Percentiles rank a stretch among this genome's conserved stretches.
These are phyloP conservation scores for Trichoderma polysporum DNA, from an alignment of 2,329 filamentous ascomycete genomes.

Conservation along the genomic window DNA sequence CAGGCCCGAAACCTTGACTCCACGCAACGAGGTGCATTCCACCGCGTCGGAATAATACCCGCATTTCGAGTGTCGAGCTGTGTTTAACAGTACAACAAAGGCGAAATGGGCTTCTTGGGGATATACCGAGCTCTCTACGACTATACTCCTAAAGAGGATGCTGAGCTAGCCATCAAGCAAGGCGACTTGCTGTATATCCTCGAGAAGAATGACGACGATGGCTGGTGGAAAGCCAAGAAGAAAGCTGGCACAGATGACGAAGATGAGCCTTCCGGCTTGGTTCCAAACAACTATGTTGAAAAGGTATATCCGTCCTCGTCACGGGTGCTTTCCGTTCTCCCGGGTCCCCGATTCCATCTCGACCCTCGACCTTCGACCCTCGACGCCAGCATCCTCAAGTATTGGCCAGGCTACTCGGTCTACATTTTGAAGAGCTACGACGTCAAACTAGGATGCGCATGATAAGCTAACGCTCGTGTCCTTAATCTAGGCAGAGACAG, in stretches of 20 bases:
- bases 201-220: slow-evolving; percentile 73
- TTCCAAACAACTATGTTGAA: slow-evolving; percentile 94
- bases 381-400: neutral
- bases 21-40: slow-evolving; percentile 15
- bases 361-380: neutral
- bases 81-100: slow-evolving; percentile 27
- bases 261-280: slow-evolving; percentile 84
- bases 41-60: slow-evolving; percentile 22
- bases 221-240: slow-evolving; percentile 98
- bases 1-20: neutral
- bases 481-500: slow-evolving; percentile 22
- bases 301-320: slow-evolving; percentile 56
- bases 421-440: neutral
- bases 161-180: slow-evolving; percentile 80
- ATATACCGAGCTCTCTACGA: slow-evolving; percentile 91
- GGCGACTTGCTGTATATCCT: slow-evolving; percentile 87
- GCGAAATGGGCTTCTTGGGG: slow-evolving; percentile 82
- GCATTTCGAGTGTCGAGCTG: slow-evolving; percentile 22
- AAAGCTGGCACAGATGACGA: slow-evolving; percentile 79
- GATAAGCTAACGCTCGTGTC: slow-evolving; percentile 45
- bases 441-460: neutral
- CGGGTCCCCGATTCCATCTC: neutral
- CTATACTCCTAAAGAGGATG: slow-evolving; percentile 82
- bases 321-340: slow-evolving; percentile 17
- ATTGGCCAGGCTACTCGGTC: neutral